These are phyloP conservation scores for Xylaria sp. DNA, from an alignment of 495 filamentous ascomycete species.

Conservation along the genomic window DNA sequence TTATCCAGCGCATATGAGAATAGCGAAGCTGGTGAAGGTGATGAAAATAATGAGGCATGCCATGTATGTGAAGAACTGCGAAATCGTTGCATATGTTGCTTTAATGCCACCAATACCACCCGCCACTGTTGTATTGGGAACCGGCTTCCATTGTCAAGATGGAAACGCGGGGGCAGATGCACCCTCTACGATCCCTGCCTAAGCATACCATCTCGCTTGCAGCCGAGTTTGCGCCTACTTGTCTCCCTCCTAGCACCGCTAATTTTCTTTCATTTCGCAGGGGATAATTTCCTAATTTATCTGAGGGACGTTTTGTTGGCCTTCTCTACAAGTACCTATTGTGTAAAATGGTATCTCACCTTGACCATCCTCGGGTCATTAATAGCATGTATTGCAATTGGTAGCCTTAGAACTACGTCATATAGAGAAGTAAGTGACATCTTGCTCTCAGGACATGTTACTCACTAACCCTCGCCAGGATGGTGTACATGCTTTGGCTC, in stretches of 20 bases:
- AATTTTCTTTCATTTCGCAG: background rate
- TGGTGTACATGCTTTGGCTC: background rate
- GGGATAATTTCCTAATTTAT: background rate
- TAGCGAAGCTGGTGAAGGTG: background rate
- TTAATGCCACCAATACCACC: background rate
- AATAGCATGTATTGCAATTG: background rate
- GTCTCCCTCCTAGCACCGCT: background rate
- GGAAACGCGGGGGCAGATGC: background rate
- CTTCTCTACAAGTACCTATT: background rate
- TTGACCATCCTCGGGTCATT: slow-evolving; percentile 3
- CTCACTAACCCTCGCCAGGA: slow-evolving; percentile 2
- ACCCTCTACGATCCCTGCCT: background rate
- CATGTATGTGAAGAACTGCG: background rate
- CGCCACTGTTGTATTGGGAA: background rate
- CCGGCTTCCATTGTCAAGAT: background rate
- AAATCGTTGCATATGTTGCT: background rate
- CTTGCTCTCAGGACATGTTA: background rate
- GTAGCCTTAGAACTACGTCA: background rate
- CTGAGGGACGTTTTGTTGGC: background rate
- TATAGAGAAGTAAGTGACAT: slow-evolving; percentile 1
- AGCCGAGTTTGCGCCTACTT: background rate
- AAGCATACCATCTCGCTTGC: background rate
- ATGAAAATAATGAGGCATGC: background rate
- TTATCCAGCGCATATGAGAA: background rate
- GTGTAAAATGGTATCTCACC: background rate